These are phyloP conservation scores for Fraxinus anomala DNA, from an alignment of 257 asterid species.

Conservation along the genomic window DNA sequence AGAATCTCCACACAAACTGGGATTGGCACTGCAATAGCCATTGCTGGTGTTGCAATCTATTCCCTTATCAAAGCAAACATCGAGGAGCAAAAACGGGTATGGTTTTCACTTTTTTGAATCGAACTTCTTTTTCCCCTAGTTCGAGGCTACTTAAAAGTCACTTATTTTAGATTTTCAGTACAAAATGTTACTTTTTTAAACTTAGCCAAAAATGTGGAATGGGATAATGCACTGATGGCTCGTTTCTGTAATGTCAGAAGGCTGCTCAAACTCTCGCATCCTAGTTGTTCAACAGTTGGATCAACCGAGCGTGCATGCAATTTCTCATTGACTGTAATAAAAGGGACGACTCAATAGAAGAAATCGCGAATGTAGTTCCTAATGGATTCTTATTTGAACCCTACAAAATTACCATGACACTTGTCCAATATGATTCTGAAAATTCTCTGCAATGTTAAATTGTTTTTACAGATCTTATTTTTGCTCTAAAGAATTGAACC, in stretches of 20 bases:
- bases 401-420: neutral
- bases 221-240: slow-evolving; percentile 13
- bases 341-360: slow-evolving; percentile 19
- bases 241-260: slow-evolving; percentile 37
- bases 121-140: too few relatives aligned
- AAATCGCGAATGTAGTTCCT: neutral
- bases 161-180: neutral
- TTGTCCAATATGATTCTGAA: neutral
- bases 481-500: neutral
- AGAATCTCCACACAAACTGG: slow-evolving; percentile 66
- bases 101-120: neutral
- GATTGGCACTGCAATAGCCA: slow-evolving; percentile 62
- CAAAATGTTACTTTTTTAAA: neutral
- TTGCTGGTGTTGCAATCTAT: slow-evolving; percentile 64
- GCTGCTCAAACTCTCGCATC: slow-evolving; percentile 38
- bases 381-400: neutral
- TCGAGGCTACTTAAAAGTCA: neutral
- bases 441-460: neutral
- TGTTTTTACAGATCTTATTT: neutral
- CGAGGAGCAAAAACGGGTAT: slow-evolving; percentile 54
- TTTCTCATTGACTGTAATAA: slow-evolving; percentile 24
- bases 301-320: slow-evolving; percentile 20
- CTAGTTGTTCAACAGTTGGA: slow-evolving; percentile 18
- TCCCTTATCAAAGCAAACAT: slow-evolving; percentile 64
- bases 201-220: neutral